Evolutionary conservation across 305 asterid genomes (phyloP).

Genomic region (Plantago lanceolata): DNA sequence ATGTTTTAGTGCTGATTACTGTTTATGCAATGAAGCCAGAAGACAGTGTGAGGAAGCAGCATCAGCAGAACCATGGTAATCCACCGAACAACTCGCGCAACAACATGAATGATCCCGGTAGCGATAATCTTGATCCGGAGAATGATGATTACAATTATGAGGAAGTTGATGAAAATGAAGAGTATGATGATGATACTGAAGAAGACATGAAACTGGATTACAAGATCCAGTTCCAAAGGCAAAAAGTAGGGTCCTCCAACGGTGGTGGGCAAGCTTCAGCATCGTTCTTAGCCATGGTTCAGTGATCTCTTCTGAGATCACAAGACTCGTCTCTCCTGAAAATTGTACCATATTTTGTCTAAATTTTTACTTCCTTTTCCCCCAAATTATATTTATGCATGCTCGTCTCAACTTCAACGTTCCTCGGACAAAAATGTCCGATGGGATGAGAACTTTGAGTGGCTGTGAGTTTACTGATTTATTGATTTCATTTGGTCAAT

Average conservation of each 20-base stretch:
- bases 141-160: slow-evolving; percentile 20
- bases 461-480: slow-evolving; percentile 15
- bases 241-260: slow-evolving; percentile 23
- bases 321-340: slow-evolving; percentile 4
- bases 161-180: slow-evolving; percentile 24
- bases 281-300: slow-evolving; percentile 35
- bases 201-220: slow-evolving; percentile 33
- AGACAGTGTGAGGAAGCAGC: slow-evolving; percentile 35
- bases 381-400: not conserved
- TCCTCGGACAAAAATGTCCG: slow-evolving; percentile 4
- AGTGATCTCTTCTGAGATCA: slow-evolving; percentile 22
- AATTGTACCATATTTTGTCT: slow-evolving; percentile 16
- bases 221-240: slow-evolving; percentile 30
- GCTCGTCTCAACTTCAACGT: slow-evolving; percentile 14
- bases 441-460: slow-evolving; percentile 13
- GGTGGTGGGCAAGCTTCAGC: slow-evolving; percentile 23
- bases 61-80: slow-evolving; percentile 16
- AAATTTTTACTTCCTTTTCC: slow-evolving; percentile 4
- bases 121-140: slow-evolving; percentile 19
- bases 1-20: slow-evolving; percentile 24
- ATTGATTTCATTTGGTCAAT: slow-evolving; percentile 15
- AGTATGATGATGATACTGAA: slow-evolving; percentile 19
- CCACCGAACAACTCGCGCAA: slow-evolving; percentile 9
- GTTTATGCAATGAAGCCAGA: slow-evolving; percentile 41
- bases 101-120: slow-evolving; percentile 13